Conservation (phyloP, 768 basidiomycete genomes). For the Pisolithus sp. region DNA sequence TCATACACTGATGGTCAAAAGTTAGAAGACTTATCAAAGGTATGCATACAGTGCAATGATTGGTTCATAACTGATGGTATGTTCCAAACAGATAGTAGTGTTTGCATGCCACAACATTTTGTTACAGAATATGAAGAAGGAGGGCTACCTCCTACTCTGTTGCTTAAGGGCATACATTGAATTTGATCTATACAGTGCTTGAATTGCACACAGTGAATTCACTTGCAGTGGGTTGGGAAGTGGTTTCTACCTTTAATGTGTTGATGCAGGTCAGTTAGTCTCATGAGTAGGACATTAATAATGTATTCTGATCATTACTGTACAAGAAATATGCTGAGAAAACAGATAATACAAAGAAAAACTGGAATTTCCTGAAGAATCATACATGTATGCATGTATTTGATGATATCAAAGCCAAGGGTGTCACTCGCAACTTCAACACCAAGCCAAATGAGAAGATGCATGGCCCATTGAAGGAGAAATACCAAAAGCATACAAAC, state of each 20-base stretch:
- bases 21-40: conserved; percentile 32
- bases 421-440: conserved; percentile 6
- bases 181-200: conserved; percentile 24
- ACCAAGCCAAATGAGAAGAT: not conserved
- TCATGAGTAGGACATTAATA: not conserved
- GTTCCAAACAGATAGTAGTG: conserved; percentile 21
- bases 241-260: conserved; percentile 17
- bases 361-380: not conserved
- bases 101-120: conserved; percentile 23
- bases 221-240: conserved; percentile 13
- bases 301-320: not conserved
- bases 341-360: not conserved
- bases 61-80: not conserved
- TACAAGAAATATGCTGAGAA: not conserved
- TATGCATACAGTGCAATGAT: conserved; percentile 2
- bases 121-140: not conserved
- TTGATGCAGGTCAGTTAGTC: conserved; percentile 16
- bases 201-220: conserved; percentile 28
- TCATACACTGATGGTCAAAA: conserved; percentile 30
- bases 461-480: not conserved
- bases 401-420: too few species aligned
- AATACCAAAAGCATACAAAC: conserved; percentile 27
- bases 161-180: conserved; percentile 26
- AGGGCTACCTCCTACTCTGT: conserved; percentile 20
- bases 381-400: too few species aligned